Evolutionary conservation across 352 stramenopile genomes (phyloP).

Genomic region (Globisporangium apiculatum): DNA sequence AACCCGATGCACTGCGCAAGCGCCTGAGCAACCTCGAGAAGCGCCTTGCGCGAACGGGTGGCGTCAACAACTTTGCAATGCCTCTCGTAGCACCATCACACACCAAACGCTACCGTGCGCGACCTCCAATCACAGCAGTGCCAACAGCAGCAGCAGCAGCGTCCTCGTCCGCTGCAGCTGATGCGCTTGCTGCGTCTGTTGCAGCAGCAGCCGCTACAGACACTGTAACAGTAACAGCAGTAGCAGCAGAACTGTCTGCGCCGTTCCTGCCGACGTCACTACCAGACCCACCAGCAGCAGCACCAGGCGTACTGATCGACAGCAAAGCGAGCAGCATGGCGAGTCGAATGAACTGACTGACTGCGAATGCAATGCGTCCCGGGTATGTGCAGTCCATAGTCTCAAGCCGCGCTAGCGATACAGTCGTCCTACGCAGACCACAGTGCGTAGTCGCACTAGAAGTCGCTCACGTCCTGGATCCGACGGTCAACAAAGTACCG

Average conservation of each 20-base stretch:
- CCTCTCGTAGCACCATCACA: background rate
- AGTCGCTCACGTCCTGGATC: conserved; percentile 62
- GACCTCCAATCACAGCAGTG: too few relatives aligned
- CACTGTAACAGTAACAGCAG: too few relatives aligned
- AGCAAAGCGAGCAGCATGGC: background rate
- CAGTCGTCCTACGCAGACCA: too few relatives aligned
- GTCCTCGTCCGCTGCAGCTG: background rate
- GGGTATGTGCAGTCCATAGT: too few relatives aligned
- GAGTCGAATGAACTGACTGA: background rate
- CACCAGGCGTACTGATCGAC: background rate
- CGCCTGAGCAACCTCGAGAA: background rate
- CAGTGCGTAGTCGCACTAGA: conserved; percentile 18
- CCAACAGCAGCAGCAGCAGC: background rate
- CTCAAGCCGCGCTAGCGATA: too few relatives aligned
- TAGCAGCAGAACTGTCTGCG: too few relatives aligned
- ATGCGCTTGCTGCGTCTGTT: background rate
- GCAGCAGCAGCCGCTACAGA: background rate
- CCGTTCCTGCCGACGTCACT: background rate
- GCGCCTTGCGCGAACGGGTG: background rate
- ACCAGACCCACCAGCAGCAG: background rate
- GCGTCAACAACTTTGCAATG: background rate
- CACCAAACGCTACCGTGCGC: background rate
- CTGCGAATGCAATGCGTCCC: background rate
- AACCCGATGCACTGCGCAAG: background rate
- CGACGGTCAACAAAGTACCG: conserved; percentile 49